Percentiles rank a stretch among this genome's conserved stretches.
phyloP scores from a whole-genome alignment of 1,139 yeast genomes.

The Yamadazyma jaroonii region DNA sequence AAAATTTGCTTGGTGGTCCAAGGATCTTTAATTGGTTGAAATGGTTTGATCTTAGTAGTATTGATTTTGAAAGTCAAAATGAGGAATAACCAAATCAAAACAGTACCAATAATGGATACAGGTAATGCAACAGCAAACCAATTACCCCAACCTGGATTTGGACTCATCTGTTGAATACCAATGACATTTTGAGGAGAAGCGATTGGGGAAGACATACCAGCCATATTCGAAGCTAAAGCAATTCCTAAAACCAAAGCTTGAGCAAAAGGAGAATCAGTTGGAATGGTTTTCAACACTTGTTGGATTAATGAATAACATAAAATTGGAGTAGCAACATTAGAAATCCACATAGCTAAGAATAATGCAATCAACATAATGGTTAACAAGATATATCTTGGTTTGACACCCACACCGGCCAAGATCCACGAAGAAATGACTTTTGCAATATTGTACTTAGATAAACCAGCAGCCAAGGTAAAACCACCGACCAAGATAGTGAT shows the following conservation, averaged over 20 bases:
- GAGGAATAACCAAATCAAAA: constrained; percentile 70
- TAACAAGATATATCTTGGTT: constrained; percentile 71
- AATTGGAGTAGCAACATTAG: constrained; percentile 96
- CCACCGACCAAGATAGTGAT: constrained; percentile 89
- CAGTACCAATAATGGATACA: constrained; percentile 58
- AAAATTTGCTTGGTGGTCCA: constrained; percentile 74
- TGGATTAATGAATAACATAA: constrained; percentile 86
- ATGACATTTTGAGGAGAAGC: constrained; percentile 94
- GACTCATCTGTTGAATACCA: constrained; percentile 83
- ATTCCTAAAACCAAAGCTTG: constrained; percentile 85
- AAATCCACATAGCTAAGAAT: constrained; percentile 91
- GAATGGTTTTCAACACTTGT: constrained; percentile 79
- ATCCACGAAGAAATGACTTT: constrained; percentile 79
- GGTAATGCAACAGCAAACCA: constrained; percentile 92
- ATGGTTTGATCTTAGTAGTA: constrained; percentile 41
- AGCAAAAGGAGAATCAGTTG: constrained; percentile 73
- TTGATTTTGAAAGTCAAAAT: constrained; percentile 65
- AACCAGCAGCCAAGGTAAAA: constrained; percentile 89
- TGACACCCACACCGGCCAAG: constrained; percentile 78
- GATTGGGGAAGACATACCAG: constrained; percentile 96
- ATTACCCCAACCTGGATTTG: constrained; percentile 90
- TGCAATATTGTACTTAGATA: constrained; percentile 87
- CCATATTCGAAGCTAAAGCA: constrained; percentile 87
- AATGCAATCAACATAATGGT: constrained; percentile 84
- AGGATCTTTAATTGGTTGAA: constrained; percentile 66